Evolutionary conservation across 2,329 filamentous ascomycete species (phyloP).

Genomic region (Fusarium zealandicum): DNA sequence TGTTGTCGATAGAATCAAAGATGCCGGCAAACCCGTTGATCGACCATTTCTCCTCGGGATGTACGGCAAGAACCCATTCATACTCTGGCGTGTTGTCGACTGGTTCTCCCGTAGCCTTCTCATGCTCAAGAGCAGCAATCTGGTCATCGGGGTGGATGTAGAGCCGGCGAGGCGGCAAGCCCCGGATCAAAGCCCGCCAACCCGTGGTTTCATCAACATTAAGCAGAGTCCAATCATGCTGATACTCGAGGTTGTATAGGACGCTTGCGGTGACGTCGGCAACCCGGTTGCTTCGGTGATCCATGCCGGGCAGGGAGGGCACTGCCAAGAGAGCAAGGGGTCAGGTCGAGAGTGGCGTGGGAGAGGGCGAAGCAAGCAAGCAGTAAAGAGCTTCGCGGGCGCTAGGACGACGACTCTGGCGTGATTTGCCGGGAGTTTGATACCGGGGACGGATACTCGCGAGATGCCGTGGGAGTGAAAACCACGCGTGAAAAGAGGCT

Average conservation of each 20-base stretch:
- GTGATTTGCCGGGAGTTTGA: neutral
- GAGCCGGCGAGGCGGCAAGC: slow-evolving; percentile 74
- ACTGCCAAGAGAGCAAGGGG: slow-evolving; percentile 3
- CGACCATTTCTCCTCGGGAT: slow-evolving; percentile 76
- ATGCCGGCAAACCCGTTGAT: slow-evolving; percentile 70
- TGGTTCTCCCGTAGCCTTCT: slow-evolving; percentile 55
- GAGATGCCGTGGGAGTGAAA: slow-evolving; percentile 1
- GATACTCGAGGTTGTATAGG: slow-evolving; percentile 73
- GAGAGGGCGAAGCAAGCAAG: slow-evolving; percentile 3
- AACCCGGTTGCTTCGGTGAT: slow-evolving; percentile 21
- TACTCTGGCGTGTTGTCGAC: slow-evolving; percentile 61
- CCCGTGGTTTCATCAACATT: slow-evolving; percentile 57
- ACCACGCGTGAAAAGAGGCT: slow-evolving; percentile 5
- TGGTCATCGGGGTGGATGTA: slow-evolving; percentile 87
- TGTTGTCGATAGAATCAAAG: slow-evolving; percentile 68
- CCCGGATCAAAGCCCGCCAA: slow-evolving; percentile 70
- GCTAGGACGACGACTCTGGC: neutral
- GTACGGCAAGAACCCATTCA: slow-evolving; percentile 81
- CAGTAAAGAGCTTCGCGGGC: neutral
- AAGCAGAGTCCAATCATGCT: slow-evolving; percentile 77
- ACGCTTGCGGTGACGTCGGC: slow-evolving; percentile 55
- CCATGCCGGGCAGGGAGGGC: slow-evolving; percentile 18
- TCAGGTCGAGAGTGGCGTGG: slow-evolving; percentile 1
- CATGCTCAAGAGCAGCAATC: slow-evolving; percentile 71
- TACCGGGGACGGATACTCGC: neutral